Conservation (phyloP, 2,329 filamentous ascomycete genomes). For the Mariannaea elegans region DNA sequence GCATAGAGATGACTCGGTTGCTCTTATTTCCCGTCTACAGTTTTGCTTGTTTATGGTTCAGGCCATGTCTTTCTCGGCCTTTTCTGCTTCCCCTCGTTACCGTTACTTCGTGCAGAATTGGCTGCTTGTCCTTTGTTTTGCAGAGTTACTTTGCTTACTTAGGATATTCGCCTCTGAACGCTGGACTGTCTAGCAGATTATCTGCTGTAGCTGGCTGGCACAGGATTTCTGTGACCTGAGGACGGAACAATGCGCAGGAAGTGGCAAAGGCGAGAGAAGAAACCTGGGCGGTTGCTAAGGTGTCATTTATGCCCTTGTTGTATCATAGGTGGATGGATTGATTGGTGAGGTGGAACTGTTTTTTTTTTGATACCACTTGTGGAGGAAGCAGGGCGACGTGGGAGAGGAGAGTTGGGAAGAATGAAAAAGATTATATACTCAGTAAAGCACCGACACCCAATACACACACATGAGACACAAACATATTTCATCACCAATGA, state of each 20-base stretch:
- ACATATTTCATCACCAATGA: too few species aligned
- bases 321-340: constrained; percentile 27
- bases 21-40: constrained; percentile 17
- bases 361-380: constrained; percentile 20
- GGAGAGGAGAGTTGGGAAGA: neutral
- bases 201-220: too few species aligned
- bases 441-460: neutral
- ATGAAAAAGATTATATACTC: neutral
- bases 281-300: neutral
- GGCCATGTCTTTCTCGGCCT: neutral
- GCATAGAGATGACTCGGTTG: constrained; percentile 39
- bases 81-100: neutral
- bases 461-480: too few species aligned
- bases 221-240: too few species aligned
- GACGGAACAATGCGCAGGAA: neutral
- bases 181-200: too few species aligned
- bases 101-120: neutral
- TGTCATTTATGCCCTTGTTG: constrained; percentile 23
- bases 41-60: constrained; percentile 20
- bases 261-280: neutral
- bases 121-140: neutral
- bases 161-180: too few species aligned
- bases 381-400: neutral
- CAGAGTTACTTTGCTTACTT: too few species aligned
- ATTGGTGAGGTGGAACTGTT: constrained; percentile 14